Evolutionary conservation across 1,139 yeast species (phyloP).

Genomic region (Suhomyces kunorum): DNA sequence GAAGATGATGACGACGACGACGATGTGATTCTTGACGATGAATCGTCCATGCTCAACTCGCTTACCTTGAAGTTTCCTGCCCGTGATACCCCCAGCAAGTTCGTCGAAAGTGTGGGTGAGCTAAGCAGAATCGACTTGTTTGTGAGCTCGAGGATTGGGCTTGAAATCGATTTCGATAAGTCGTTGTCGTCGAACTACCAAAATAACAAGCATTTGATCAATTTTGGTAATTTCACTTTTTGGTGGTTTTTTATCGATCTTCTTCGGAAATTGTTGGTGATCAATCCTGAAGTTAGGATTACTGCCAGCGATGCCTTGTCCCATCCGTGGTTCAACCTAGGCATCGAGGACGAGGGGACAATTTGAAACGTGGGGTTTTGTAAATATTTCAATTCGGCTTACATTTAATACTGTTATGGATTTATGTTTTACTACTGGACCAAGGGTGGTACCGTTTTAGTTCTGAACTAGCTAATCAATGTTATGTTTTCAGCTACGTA

Average conservation of each 20-base stretch:
- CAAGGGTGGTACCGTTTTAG: conserved; percentile 3
- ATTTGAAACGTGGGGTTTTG: conserved; percentile 4
- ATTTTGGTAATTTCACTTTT: conserved; percentile 60
- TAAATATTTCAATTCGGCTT: conserved; percentile 9
- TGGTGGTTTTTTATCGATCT: conserved; percentile 79
- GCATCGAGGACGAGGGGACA: conserved; percentile 78
- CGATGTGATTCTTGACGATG: conserved; percentile 36
- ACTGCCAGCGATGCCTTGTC: conserved; percentile 69
- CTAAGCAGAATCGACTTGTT: conserved; percentile 54
- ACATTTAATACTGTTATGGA: conserved; percentile 2
- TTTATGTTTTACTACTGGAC: conserved; percentile 3
- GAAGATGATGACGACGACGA: conserved; percentile 23
- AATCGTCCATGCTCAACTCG: conserved; percentile 27
- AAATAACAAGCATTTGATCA: conserved; percentile 40
- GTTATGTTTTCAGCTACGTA: conserved; percentile 1
- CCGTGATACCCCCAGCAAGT: conserved; percentile 44
- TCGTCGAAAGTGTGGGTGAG: conserved; percentile 53
- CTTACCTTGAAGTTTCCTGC: conserved; percentile 39
- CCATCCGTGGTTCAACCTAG: conserved; percentile 77
- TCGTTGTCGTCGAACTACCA: conserved; percentile 45
- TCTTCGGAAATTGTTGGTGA: conserved; percentile 58
- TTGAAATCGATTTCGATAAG: conserved; percentile 43
- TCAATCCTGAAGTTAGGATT: conserved; percentile 63
- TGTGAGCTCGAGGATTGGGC: conserved; percentile 41
- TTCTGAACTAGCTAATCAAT: conserved; percentile 1